Percentiles rank a stretch among this genome's conserved stretches.
Evolutionary conservation across 306 rosid genomes (phyloP).

Genomic region (Quercus variabilis): DNA sequence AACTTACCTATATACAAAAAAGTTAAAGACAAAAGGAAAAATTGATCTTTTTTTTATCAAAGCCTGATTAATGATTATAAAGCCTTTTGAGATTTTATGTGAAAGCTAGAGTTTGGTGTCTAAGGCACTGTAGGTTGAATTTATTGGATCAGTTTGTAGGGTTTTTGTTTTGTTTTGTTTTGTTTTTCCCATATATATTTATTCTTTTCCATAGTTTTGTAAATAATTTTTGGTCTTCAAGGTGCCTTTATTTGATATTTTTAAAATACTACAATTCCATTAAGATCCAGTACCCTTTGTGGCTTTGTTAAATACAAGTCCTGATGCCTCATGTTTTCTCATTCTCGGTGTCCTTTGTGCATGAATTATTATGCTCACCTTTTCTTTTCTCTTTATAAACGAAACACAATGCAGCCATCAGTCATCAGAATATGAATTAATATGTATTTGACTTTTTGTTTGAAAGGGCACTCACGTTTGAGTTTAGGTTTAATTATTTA

Average conservation of each 20-base stretch:
- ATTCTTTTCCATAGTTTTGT: background rate
- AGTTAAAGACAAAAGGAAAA: background rate
- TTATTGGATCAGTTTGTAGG: background rate
- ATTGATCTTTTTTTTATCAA: background rate
- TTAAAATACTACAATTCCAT: background rate
- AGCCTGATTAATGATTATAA: background rate
- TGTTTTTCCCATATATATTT: background rate
- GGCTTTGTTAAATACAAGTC: too few relatives aligned
- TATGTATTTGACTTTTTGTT: too few relatives aligned
- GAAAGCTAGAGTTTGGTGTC: background rate
- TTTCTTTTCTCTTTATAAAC: too few relatives aligned
- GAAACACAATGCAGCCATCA: too few relatives aligned
- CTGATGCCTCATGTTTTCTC: too few relatives aligned
- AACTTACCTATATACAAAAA: too few relatives aligned
- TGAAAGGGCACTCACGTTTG: too few relatives aligned
- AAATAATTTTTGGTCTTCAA: background rate
- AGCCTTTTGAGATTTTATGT: background rate
- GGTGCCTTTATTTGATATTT: background rate
- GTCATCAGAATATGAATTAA: too few relatives aligned
- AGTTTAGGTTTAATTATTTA: too few relatives aligned
- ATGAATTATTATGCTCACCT: too few relatives aligned
- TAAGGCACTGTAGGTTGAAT: background rate
- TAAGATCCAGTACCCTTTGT: background rate
- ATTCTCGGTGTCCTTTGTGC: too few relatives aligned
- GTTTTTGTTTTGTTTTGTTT: background rate